A percentile compares a stretch with the other conserved stretches of the same genome.
These are phyloP conservation scores for Arthrobotrys sinensis DNA, from an alignment of 2,329 filamentous ascomycete genomes.

Conservation along the genomic window DNA sequence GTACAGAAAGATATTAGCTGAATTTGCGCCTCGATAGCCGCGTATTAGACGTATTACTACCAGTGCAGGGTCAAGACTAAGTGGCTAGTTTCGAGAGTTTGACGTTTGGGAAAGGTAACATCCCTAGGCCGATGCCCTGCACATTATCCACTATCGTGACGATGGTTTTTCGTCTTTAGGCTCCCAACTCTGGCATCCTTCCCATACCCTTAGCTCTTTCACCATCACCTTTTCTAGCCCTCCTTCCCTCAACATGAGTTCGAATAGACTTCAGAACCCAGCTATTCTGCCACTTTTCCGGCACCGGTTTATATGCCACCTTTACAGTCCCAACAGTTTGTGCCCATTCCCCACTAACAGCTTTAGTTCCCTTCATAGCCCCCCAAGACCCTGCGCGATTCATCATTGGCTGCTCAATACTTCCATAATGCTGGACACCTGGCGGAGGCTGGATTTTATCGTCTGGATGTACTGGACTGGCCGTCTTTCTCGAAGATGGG, in stretches of 20 bases:
- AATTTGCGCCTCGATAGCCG: too few relatives aligned
- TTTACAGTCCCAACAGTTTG: constrained; percentile 96
- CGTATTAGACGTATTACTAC: too few relatives aligned
- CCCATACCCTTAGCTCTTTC: constrained; percentile 52
- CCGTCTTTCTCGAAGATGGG: constrained; percentile 65
- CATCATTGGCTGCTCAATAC: constrained; percentile 50
- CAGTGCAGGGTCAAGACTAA: too few relatives aligned
- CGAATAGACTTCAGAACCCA: constrained; percentile 83
- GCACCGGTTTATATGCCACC: constrained; percentile 92
- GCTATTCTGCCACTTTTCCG: constrained; percentile 85
- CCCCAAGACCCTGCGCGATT: constrained; percentile 68
- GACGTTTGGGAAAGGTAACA: too few relatives aligned
- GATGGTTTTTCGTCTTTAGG: background rate
- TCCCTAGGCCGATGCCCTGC: too few relatives aligned
- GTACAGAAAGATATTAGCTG: too few relatives aligned
- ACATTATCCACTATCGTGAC: background rate
- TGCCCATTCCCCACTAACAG: constrained; percentile 84
- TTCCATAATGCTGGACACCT: constrained; percentile 37
- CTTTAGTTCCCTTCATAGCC: constrained; percentile 71
- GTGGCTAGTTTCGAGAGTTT: too few relatives aligned
- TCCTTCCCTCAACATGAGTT: constrained; percentile 82
- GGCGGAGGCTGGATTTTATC: constrained; percentile 44
- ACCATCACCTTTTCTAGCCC: constrained; percentile 73
- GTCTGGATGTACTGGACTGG: constrained; percentile 64
- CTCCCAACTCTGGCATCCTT: constrained; percentile 49